phyloP scores from a whole-genome alignment of 169 alveolate genomes.

The Cryptosporidium ubiquitum region DNA sequence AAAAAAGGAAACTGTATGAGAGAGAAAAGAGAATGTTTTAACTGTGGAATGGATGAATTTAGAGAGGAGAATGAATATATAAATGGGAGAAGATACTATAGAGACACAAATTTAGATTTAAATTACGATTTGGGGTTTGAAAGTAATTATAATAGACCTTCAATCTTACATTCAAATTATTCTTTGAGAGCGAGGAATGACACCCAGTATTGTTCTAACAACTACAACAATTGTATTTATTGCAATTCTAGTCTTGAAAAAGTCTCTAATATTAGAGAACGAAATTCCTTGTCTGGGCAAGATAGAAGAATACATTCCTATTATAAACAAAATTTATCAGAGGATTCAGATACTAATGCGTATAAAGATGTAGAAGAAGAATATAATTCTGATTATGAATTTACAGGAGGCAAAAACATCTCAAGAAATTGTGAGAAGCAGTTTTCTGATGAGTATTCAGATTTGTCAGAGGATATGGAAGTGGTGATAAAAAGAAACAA shows the following conservation, averaged over 20 bases:
- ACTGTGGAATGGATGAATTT: not conserved
- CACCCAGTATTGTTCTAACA: not conserved
- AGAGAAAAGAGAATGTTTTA: not conserved
- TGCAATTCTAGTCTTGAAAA: not conserved
- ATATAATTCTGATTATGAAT: not conserved
- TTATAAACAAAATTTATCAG: not conserved
- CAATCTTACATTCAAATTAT: not conserved
- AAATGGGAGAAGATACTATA: not conserved
- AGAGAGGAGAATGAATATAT: not conserved
- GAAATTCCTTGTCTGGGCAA: not conserved
- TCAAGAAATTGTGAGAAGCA: not conserved
- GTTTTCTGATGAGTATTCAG: slow-evolving; percentile 16
- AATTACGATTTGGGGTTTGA: slow-evolving; percentile 3
- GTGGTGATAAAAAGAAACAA: slow-evolving; percentile 45
- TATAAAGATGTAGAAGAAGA: not conserved
- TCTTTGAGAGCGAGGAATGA: not conserved
- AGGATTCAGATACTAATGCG: not conserved
- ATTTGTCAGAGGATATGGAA: slow-evolving; percentile 25
- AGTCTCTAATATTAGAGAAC: not conserved
- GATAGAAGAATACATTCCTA: slow-evolving; percentile 11
- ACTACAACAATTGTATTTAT: not conserved
- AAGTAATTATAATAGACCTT: not conserved
- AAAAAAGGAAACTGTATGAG: not conserved
- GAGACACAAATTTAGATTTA: not conserved
- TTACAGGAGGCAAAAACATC: not conserved